Evolutionary conservation across 345 rosid genomes (phyloP), one percentile per base, ranked within the genome.

Genomic region (Cardiospermum halicacabum): DNA sequence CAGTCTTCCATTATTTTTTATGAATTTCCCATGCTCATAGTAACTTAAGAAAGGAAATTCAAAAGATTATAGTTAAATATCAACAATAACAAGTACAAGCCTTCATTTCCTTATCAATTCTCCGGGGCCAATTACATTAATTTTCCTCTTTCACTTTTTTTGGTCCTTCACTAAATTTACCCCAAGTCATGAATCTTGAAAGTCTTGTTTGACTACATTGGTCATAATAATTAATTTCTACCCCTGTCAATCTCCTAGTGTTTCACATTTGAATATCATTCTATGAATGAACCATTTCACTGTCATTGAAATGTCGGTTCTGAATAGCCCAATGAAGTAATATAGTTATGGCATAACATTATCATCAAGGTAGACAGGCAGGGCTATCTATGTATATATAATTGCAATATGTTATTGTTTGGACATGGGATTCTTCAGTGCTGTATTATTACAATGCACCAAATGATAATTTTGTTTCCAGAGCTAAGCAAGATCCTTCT

Each of bases 391-490:
- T 48, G 30, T 26, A 42, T 48, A 18, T n/a, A 62, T 11, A 24
- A 6, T 28, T 62, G n/a, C 11, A 5, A 8, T 19, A 8, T 2
- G 21, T 18, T 18, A 7, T 60, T 27, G 27, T 24, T 53, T 47
- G 57, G 18, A 53, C 31, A 51, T 25, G 24, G 21, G 24, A 28
- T 62, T 11, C 26, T 48, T 62, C 30, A 27, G 2, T 62, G 28
- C 7, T 55, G 7, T 40, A 19, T 1, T 65, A 30, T 19, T 12
- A 21, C 27, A 28, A 22, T 16, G 24, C 51, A 45, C 45, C 5
- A 49, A 62, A 25, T 36, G 56, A 70, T 19, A 21, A 56, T 50
- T 69, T 36, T 18, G n/a, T 64, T 55, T 15, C 27, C 31, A 24
- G n/a, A 36, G 22, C 34, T 34, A 36, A 39, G 39, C 27, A 51